These are phyloP conservation scores for Tagetes patula DNA, from an alignment of 129 eudicot genomes.

Conservation along the genomic window DNA sequence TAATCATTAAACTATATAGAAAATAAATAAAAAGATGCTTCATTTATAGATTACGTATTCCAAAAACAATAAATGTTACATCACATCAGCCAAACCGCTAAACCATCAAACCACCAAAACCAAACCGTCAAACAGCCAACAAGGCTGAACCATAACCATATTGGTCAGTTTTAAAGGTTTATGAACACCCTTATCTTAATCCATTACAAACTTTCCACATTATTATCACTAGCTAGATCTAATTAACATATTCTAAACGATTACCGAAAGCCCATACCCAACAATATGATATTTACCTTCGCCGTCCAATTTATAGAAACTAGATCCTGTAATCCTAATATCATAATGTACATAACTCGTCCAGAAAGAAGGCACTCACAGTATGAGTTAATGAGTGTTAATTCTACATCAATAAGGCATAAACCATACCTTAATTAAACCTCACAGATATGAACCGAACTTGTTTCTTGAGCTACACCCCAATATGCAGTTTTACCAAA, in stretches of 20 bases:
- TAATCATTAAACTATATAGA: no score
- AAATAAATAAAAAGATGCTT: no score
- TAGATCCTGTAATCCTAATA: constrained; percentile 5
- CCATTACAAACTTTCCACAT: background rate
- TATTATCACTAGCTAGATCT: background rate
- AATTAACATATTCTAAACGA: constrained; percentile 4
- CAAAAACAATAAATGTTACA: background rate
- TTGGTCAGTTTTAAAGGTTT: background rate
- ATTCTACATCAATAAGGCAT: background rate
- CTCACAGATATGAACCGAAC: constrained; percentile 4
- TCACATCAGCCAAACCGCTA: background rate
- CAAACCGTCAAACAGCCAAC: background rate
- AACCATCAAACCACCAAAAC: background rate
- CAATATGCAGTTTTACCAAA: constrained; percentile 50
- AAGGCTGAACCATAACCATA: background rate
- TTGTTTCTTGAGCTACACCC: constrained; percentile 30
- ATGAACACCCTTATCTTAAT: background rate
- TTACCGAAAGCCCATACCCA: constrained; percentile 16
- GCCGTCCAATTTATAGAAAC: constrained; percentile 7
- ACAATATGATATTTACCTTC: background rate
- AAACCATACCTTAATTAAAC: constrained; percentile 20
- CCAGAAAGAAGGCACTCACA: constrained; percentile 25
- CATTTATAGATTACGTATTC: no score
- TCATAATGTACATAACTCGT: constrained; percentile 18
- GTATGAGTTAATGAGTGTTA: constrained; percentile 14